Base-by-base conservation (phyloP, 2,329 filamentous ascomycete genomes). In the Penicillium sp. region DNA sequence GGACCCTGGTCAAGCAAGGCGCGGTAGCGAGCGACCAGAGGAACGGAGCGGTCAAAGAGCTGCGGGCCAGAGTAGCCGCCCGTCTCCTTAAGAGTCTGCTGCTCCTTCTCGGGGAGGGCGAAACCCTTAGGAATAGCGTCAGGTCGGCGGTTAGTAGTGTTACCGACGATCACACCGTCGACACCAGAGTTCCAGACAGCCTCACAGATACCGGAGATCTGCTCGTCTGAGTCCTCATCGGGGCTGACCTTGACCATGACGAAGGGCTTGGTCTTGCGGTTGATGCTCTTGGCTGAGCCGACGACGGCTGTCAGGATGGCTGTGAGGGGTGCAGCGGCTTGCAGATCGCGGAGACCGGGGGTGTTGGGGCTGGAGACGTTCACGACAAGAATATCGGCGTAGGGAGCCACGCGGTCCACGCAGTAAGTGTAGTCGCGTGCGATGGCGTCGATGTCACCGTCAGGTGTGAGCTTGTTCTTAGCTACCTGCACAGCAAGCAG, bases 201-300 rank as follows among this genome's bases (percentile, higher is more conserved):
- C 66, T 92, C 85, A 59, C 92, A 93, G 55, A 99, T 96, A 9
- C 93, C 95, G 43, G 88, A 84, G 60, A 99, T 85, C 72, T 99
- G 92, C 55, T 87, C 81, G 52, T 92, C 87, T 21, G 89, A 86
- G 72, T 97, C 92, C 77, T 98, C 95, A 67, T 99, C 95, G 0
- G 95, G 95, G 58, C 91, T 96, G 21, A 99, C 93, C 80, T 99
- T 99, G 68, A 99, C 95, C 91, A 99, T 96, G 57, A 99, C 91
- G 56, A 82, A 86, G 0, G 91, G 91, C 69, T 88, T 90, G 1
- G 82, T 85, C 72, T 85, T 89, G 64, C 93, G 83, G 27, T 89
- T 81, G 13, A 89, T 83, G 61, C 81, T 80, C 64, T 84, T 80
- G 1, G 92, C 92, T 54, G 93, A 90, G 16, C 85, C 81, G 1